These are phyloP conservation scores for Diaporthe amygdali DNA, from an alignment of 2,329 filamentous ascomycete genomes.

Conservation along the genomic window DNA sequence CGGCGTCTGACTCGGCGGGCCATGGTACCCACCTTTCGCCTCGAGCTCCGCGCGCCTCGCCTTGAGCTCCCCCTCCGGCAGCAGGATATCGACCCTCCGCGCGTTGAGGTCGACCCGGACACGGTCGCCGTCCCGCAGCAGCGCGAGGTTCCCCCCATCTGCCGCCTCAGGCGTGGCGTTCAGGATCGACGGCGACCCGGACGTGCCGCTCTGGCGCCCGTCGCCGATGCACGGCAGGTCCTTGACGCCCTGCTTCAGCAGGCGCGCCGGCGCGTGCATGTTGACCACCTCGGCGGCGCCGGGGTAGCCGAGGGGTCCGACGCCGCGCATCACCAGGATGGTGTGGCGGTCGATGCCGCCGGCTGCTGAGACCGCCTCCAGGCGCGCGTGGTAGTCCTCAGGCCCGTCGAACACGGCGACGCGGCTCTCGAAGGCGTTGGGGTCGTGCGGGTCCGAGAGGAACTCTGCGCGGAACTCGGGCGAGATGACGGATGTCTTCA, in stretches of 20 bases:
- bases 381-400: slow-evolving; percentile 50
- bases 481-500: slow-evolving; percentile 58
- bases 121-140: slow-evolving; percentile 54
- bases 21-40: slow-evolving; percentile 41
- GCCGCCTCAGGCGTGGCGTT: slow-evolving; percentile 61
- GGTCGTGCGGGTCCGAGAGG: slow-evolving; percentile 49
- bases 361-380: slow-evolving; percentile 40
- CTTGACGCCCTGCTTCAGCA: slow-evolving; percentile 50
- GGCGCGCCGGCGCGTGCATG: slow-evolving; percentile 52
- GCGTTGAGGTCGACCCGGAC: slow-evolving; percentile 55
- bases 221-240: slow-evolving; percentile 58
- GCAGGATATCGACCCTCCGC: slow-evolving; percentile 53
- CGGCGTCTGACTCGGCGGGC: slow-evolving; percentile 49
- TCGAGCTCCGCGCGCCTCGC: slow-evolving; percentile 43
- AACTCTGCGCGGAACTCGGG: slow-evolving; percentile 49
- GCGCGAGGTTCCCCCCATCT: slow-evolving; percentile 56
- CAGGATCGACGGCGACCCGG: slow-evolving; percentile 59
- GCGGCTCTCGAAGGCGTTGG: slow-evolving; percentile 51
- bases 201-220: slow-evolving; percentile 60
- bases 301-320: slow-evolving; percentile 54
- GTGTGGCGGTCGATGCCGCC: slow-evolving; percentile 46
- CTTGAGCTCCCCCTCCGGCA: slow-evolving; percentile 43
- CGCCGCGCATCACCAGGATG: slow-evolving; percentile 54
- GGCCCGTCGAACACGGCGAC: slow-evolving; percentile 57
- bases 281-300: slow-evolving; percentile 58